A percentile compares a stretch with the other conserved stretches of the same genome.
Evolutionary conservation across 169 alveolate genomes (phyloP).

Genomic region (Amoebophrya sp.): DNA sequence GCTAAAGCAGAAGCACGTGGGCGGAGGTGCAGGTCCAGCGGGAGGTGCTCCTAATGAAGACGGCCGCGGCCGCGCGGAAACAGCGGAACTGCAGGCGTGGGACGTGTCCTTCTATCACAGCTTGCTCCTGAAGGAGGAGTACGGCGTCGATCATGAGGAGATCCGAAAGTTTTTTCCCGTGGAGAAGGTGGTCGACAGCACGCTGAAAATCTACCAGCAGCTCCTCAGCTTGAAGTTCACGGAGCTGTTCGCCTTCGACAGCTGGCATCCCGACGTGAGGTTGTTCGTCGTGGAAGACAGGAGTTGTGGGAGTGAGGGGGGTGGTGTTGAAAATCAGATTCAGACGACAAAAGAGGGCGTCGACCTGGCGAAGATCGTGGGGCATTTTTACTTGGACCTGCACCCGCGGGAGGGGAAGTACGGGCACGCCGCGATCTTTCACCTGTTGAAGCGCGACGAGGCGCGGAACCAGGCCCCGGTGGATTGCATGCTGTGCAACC

Average conservation of each 20-base stretch:
- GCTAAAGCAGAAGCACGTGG: too few relatives aligned
- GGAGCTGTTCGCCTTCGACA: not conserved
- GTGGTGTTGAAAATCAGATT: not conserved
- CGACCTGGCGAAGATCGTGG: not conserved
- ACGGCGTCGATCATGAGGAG: not conserved
- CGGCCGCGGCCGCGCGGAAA: too few relatives aligned
- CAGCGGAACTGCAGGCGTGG: not conserved
- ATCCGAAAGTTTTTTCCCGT: not conserved
- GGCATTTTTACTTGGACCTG: constrained; percentile 23
- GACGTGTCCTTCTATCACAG: not conserved
- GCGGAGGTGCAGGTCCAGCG: too few relatives aligned
- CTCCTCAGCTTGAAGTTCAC: constrained; percentile 6
- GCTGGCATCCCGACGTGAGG: not conserved
- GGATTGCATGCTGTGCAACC: constrained; percentile 6
- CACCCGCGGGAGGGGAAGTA: constrained; percentile 28
- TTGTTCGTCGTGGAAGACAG: not conserved
- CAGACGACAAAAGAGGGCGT: not conserved
- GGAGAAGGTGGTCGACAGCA: not conserved
- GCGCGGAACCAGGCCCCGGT: not conserved
- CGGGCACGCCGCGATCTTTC: constrained; percentile 24
- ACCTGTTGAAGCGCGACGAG: not conserved
- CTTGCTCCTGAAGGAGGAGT: not conserved
- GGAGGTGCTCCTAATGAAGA: not conserved
- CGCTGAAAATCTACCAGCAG: constrained; percentile 6
- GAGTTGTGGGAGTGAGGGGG: not conserved